Percentiles rank a stretch among this genome's conserved stretches.
phyloP scores from a whole-genome alignment of 495 filamentous ascomycete species.

The Pyrenula massariospora region DNA sequence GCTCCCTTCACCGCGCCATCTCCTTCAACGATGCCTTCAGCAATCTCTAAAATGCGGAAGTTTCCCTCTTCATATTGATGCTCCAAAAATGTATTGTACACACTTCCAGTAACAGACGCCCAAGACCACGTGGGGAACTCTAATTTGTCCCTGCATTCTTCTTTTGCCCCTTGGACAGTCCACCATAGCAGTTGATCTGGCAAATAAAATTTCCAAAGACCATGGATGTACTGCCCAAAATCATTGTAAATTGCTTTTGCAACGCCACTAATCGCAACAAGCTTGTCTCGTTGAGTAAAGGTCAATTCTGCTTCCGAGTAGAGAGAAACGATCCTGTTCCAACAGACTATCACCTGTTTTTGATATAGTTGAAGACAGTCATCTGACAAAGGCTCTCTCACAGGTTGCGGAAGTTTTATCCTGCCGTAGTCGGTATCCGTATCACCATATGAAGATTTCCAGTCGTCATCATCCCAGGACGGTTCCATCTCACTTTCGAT shows the following conservation, averaged over 20 bases:
- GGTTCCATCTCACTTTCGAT: not conserved
- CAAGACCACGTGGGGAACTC: not conserved
- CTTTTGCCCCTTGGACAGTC: not conserved
- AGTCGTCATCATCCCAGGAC: not conserved
- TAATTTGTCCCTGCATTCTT: not conserved
- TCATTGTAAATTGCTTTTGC: not conserved
- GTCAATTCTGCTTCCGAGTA: conserved; percentile 1
- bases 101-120: not conserved
- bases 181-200: not conserved
- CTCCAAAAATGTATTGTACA: not conserved
- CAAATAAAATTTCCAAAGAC: not conserved
- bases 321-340: not conserved
- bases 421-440: not conserved
- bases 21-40: not conserved
- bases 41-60: not conserved
- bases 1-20: not conserved
- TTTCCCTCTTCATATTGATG: not conserved
- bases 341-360: not conserved
- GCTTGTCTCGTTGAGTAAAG: conserved; percentile 2
- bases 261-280: conserved; percentile 14
- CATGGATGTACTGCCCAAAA: not conserved
- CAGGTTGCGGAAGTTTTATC: not conserved
- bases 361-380: not conserved
- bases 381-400: not conserved
- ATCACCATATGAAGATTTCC: not conserved